Evolutionary conservation across 2,329 filamentous ascomycete species (phyloP).

Genomic region (Botryosphaeria dothidea): DNA sequence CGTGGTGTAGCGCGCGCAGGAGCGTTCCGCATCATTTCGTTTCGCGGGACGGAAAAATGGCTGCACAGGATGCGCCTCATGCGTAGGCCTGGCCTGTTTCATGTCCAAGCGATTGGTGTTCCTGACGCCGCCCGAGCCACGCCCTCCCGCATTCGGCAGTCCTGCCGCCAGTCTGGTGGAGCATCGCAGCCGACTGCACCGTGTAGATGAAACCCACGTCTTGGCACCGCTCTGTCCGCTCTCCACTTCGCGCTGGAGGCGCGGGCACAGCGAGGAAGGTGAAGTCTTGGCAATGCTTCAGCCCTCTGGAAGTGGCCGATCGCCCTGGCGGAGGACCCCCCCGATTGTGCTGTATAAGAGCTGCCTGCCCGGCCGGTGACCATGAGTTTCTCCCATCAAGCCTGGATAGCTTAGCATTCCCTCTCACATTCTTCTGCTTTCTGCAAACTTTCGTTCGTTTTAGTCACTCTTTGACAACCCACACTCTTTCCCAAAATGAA

Average conservation of each 20-base stretch:
- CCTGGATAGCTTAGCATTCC: slow-evolving; percentile 12
- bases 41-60: slow-evolving; percentile 9
- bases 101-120: slow-evolving; percentile 16
- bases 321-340: neutral
- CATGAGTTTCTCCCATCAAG: slow-evolving; percentile 1
- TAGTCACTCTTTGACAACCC: slow-evolving; percentile 16
- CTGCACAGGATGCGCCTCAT: slow-evolving; percentile 8
- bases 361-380: neutral
- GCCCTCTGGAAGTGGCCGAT: neutral
- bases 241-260: neutral
- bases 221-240: slow-evolving; percentile 1
- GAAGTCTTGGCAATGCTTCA: slow-evolving; percentile 2
- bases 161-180: slow-evolving; percentile 1
- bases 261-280: neutral
- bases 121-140: slow-evolving; percentile 9
- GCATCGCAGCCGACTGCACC: neutral
- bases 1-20: neutral
- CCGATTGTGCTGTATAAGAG: neutral
- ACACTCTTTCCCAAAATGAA: slow-evolving; percentile 35
- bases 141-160: neutral
- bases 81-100: slow-evolving; percentile 7
- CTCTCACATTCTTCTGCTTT: slow-evolving; percentile 15
- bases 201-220: slow-evolving; percentile 11
- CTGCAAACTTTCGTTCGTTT: slow-evolving; percentile 10
- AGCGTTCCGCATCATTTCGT: slow-evolving; percentile 15